phyloP scores from a whole-genome alignment of 306 rosid species.

The Dalbergia oliveri region DNA sequence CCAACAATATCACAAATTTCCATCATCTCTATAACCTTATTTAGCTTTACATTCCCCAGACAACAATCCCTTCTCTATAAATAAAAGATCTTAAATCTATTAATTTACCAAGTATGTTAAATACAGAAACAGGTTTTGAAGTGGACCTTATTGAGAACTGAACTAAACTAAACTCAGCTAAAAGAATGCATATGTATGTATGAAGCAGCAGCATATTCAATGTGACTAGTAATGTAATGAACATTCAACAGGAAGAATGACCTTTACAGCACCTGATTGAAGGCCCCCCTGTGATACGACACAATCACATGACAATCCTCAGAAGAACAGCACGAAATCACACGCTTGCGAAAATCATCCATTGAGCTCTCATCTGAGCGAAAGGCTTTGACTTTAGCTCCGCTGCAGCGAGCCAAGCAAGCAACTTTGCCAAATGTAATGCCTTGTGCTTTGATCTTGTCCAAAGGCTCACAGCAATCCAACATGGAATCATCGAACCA shows the following conservation, averaged over 20 bases:
- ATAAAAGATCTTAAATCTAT: not conserved
- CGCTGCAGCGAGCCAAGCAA: conserved; percentile 90
- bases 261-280: conserved; percentile 72
- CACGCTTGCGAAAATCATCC: conserved; percentile 66
- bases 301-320: conserved; percentile 77
- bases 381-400: conserved; percentile 77
- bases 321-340: conserved; percentile 61
- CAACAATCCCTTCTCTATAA: not conserved
- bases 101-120: not conserved
- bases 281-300: conserved; percentile 70
- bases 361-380: conserved; percentile 63
- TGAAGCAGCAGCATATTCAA: not conserved
- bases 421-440: conserved; percentile 93
- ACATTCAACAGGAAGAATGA: conserved; percentile 31
- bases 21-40: conserved; percentile 31
- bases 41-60: conserved; percentile 1
- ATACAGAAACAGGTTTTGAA: not conserved
- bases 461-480: conserved; percentile 93
- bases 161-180: conserved; percentile 31
- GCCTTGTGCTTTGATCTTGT: conserved; percentile 68
- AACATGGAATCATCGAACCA: conserved; percentile 98
- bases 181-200: conserved; percentile 7
- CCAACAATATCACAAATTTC: conserved; percentile 40
- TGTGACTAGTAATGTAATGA: not conserved
- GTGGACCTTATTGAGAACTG: conserved; percentile 20